Conservation (phyloP, 768 basidiomycete genomes). For the Suillus decipiens region DNA sequence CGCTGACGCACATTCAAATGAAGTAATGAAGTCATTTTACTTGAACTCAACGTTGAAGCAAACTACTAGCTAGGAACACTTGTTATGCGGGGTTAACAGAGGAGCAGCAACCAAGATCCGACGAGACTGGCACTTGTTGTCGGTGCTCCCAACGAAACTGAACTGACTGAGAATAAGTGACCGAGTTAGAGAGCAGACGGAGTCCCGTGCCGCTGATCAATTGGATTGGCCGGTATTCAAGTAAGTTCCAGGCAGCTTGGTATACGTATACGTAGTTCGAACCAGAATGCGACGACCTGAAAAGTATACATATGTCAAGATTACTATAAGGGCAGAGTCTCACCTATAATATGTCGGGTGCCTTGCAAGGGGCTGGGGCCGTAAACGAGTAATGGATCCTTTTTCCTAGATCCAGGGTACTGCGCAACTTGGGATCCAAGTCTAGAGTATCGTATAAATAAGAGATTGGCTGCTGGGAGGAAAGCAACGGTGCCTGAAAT, state of each 20-base stretch:
- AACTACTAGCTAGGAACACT: not conserved
- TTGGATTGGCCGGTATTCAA: not conserved
- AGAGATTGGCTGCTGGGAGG: not conserved
- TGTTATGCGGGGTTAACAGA: not conserved
- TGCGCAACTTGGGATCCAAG: not conserved
- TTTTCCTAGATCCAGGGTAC: not conserved
- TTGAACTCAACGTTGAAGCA: not conserved
- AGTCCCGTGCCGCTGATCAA: not conserved
- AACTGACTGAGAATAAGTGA: not conserved
- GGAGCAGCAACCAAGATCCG: not conserved
- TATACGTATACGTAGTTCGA: too few species aligned
- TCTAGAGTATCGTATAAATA: not conserved
- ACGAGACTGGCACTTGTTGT: not conserved
- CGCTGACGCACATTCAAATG: not conserved
- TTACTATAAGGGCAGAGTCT: not conserved
- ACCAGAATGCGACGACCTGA: not conserved
- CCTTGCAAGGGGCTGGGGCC: too few species aligned
- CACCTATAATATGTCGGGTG: not conserved
- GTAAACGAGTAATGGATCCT: too few species aligned
- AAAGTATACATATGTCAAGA: not conserved
- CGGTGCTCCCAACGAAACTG: not conserved
- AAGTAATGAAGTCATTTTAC: not conserved
- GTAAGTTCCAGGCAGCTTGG: not conserved
- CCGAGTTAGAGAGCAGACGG: not conserved
- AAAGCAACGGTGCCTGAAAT: conserved; percentile 4